phyloP scores from a whole-genome alignment of 192 early-diverging fungal species.

The Linnemannia schmuckeri region DNA sequence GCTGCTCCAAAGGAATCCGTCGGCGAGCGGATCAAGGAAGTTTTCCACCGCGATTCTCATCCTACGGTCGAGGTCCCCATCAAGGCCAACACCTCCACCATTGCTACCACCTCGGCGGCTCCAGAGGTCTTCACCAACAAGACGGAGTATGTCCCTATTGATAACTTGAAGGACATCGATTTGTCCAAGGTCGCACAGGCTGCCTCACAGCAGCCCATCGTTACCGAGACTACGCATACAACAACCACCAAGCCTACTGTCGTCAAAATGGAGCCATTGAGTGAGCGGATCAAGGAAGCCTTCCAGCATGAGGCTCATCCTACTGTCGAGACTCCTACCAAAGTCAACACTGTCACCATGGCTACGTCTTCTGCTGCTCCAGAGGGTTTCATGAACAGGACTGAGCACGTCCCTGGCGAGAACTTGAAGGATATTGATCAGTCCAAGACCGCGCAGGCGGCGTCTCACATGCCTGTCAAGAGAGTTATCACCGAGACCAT shows the following conservation, averaged over 20 bases:
- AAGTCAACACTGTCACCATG: background rate
- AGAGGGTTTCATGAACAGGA: background rate
- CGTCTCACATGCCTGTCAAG: background rate
- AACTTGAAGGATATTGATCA: background rate
- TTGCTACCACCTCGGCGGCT: slow-evolving; percentile 15
- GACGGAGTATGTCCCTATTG: background rate
- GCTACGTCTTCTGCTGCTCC: background rate
- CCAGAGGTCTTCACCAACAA: background rate
- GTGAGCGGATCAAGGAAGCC: background rate
- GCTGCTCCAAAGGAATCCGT: background rate
- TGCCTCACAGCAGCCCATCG: no score
- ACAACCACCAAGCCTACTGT: background rate
- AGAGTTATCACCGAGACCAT: background rate
- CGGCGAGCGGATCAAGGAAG: background rate
- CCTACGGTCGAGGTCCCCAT: background rate
- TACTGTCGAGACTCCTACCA: background rate
- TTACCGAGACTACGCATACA: background rate
- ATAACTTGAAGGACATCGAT: background rate
- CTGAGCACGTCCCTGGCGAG: background rate
- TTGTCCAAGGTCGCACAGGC: background rate
- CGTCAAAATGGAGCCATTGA: background rate
- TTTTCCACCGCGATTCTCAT: background rate
- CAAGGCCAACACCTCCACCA: slow-evolving; percentile 9
- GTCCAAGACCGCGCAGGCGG: background rate
- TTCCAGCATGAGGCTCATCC: background rate